Percentiles rank a stretch among this genome's conserved stretches.
Evolutionary conservation across 176 grass and related monocot genomes (phyloP).

Genomic region (Olyra latifolia): DNA sequence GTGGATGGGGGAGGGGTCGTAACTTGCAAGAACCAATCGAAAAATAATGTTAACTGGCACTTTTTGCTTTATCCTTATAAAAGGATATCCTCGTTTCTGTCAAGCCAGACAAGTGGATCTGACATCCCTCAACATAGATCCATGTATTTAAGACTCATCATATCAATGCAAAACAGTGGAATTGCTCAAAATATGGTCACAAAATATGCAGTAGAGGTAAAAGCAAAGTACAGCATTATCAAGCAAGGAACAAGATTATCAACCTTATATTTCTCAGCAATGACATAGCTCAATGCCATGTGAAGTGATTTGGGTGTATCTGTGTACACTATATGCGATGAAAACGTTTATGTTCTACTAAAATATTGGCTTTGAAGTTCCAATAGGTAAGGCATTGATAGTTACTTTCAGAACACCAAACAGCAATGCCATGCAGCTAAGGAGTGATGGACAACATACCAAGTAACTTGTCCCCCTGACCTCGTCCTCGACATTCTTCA

Average conservation of each 20-base stretch:
- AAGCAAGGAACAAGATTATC: background rate
- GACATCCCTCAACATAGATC: background rate
- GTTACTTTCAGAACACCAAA: background rate
- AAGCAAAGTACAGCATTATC: background rate
- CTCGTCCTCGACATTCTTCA: slow-evolving; percentile 85
- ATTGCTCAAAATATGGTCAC: background rate
- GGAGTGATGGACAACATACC: slow-evolving; percentile 44
- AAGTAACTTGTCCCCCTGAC: slow-evolving; percentile 89
- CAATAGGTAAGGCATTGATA: background rate
- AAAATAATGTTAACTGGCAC: background rate
- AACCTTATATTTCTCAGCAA: background rate
- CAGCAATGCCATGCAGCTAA: background rate
- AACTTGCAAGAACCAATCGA: background rate
- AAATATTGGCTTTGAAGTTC: background rate
- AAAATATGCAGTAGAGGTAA: background rate
- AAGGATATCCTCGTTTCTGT: background rate
- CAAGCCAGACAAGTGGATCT: background rate
- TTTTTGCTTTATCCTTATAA: background rate
- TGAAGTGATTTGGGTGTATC: background rate
- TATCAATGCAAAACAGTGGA: background rate
- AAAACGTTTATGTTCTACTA: background rate
- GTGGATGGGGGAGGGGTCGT: background rate
- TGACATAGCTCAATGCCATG: background rate
- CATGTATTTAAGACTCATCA: background rate
- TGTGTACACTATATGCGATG: background rate